phyloP scores from a whole-genome alignment of 202 grass and related monocot genomes.

The Bolboschoenoplectus hybrid region DNA sequence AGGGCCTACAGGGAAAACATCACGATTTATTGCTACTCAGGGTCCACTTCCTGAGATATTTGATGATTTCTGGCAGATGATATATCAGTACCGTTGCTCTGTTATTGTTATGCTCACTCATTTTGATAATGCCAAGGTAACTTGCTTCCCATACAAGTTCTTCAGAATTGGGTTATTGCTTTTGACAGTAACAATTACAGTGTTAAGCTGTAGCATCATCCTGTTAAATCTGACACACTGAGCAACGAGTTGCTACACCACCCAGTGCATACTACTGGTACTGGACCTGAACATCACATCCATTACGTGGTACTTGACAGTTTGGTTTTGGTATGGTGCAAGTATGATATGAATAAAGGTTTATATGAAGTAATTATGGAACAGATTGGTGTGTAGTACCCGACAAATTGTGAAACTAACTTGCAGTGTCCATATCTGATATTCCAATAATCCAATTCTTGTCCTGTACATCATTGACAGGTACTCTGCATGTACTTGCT shows the following conservation, averaged over 20 bases:
- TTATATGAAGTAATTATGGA: conserved; percentile 6
- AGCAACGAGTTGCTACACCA: not conserved
- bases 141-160: conserved; percentile 1
- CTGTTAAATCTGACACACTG: not conserved
- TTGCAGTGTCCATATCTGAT: not conserved
- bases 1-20: conserved; percentile 34
- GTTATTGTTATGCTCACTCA: conserved; percentile 89
- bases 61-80: conserved; percentile 96
- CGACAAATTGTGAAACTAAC: not conserved
- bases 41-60: conserved; percentile 73
- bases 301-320: not conserved
- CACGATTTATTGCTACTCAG: conserved; percentile 87
- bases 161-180: not conserved
- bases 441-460: conserved; percentile 7
- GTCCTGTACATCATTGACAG: not conserved
- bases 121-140: conserved; percentile 68
- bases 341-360: conserved; percentile 1
- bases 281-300: not conserved
- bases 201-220: not conserved
- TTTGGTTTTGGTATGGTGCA: not conserved
- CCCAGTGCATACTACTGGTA: not conserved
- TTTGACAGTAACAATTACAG: not conserved
- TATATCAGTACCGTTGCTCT: conserved; percentile 72
- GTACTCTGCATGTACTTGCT: not conserved
- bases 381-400: not conserved